A percentile compares a stretch with the other conserved stretches of the same genome.
These are phyloP conservation scores for Rhizomucor miehei DNA, from an alignment of 371 early-diverging fungal species.

Conservation along the genomic window DNA sequence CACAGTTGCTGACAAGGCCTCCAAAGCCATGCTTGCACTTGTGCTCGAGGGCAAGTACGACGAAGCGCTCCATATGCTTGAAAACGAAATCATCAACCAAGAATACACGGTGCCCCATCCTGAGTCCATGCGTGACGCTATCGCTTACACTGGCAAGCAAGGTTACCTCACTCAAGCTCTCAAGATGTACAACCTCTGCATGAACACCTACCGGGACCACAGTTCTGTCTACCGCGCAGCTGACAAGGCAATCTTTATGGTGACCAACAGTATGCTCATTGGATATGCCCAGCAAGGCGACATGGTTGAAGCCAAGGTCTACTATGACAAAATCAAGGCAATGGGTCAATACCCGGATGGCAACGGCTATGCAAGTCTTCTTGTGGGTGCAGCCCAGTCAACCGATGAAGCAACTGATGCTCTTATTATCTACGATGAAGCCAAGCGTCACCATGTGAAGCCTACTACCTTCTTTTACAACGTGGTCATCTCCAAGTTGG, in stretches of 20 bases:
- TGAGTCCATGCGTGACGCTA: conserved; percentile 42
- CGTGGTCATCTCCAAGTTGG: conserved; percentile 61
- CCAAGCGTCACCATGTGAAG: conserved; percentile 54
- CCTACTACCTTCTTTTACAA: conserved; percentile 65
- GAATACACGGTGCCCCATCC: conserved; percentile 24
- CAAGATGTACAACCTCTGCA: conserved; percentile 26
- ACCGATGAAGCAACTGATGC: conserved; percentile 53
- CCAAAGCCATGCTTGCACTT: no score
- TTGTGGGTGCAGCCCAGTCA: conserved; percentile 40
- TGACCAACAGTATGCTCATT: conserved; percentile 55
- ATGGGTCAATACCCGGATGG: conserved; percentile 46
- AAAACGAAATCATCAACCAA: conserved; percentile 9
- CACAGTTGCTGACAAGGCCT: no score
- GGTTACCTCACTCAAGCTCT: conserved; percentile 34
- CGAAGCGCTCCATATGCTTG: no score
- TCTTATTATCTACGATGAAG: conserved; percentile 56
- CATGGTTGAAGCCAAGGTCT: conserved; percentile 51
- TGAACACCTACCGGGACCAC: conserved; percentile 21
- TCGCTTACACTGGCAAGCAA: conserved; percentile 45
- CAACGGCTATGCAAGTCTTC: conserved; percentile 39
- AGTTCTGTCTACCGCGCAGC: conserved; percentile 5
- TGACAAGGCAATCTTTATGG: conserved; percentile 31
- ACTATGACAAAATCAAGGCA: conserved; percentile 52
- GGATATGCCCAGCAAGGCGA: conserved; percentile 56
- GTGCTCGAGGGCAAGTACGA: no score